phyloP scores from a whole-genome alignment of 2,329 filamentous ascomycete species.

The Fusarium sp. region DNA sequence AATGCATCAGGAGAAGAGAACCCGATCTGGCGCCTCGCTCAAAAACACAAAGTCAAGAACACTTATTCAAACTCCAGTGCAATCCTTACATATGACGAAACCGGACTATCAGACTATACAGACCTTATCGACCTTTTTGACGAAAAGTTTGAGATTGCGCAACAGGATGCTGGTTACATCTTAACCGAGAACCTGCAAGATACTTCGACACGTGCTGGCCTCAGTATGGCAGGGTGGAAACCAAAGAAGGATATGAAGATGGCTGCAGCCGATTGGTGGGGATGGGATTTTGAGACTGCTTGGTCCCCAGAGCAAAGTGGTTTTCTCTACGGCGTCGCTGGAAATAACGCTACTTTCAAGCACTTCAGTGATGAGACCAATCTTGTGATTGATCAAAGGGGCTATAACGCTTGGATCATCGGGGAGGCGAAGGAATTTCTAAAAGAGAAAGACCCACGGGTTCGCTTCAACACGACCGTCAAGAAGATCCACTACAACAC shows the following conservation, averaged over 20 bases:
- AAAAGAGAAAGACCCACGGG: constrained; percentile 65
- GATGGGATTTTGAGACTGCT: constrained; percentile 71
- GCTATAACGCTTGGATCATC: constrained; percentile 70
- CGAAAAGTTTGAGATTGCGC: constrained; percentile 62
- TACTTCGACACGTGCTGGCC: constrained; percentile 69
- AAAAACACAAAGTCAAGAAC: constrained; percentile 71
- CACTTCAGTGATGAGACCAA: constrained; percentile 75
- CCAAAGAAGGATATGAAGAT: constrained; percentile 63
- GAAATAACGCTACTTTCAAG: constrained; percentile 73
- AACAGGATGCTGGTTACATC: constrained; percentile 68
- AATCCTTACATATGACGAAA: constrained; percentile 73
- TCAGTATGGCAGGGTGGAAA: constrained; percentile 74
- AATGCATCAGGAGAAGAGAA: constrained; percentile 60
- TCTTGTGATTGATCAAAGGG: constrained; percentile 72
- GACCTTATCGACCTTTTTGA: constrained; percentile 66
- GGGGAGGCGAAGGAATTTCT: constrained; percentile 70
- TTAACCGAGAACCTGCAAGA: constrained; percentile 74
- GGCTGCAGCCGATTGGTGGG: constrained; percentile 69
- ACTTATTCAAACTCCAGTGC: constrained; percentile 71
- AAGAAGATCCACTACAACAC: constrained; percentile 67
- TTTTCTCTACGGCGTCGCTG: constrained; percentile 68
- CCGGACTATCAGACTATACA: constrained; percentile 66
- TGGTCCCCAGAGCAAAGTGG: constrained; percentile 69
- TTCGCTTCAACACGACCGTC: constrained; percentile 72
- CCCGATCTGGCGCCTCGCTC: constrained; percentile 73